phyloP scores from a whole-genome alignment of 2,329 filamentous ascomycete genomes.

The Penicillium concentricum region DNA sequence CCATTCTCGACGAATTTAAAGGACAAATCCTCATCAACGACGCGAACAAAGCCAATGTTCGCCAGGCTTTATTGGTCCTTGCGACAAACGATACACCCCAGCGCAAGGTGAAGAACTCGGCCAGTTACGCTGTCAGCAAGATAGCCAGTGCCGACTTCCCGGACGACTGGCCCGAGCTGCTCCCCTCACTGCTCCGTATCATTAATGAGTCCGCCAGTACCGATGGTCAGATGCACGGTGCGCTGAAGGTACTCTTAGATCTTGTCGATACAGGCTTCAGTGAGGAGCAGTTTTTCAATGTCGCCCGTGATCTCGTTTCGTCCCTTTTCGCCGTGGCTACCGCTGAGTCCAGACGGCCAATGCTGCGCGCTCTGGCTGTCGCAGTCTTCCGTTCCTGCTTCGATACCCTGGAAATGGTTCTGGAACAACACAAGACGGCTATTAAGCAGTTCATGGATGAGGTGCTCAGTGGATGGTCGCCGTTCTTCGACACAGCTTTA shows the following conservation, averaged over 20 bases:
- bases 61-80: constrained; percentile 72
- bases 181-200: constrained; percentile 74
- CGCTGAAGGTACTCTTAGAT: constrained; percentile 82
- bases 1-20: constrained; percentile 68
- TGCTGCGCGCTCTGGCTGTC: constrained; percentile 79
- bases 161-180: constrained; percentile 87
- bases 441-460: constrained; percentile 90
- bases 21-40: constrained; percentile 69
- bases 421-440: constrained; percentile 83
- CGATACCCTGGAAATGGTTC: constrained; percentile 93
- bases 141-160: constrained; percentile 93
- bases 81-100: constrained; percentile 70
- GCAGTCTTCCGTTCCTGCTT: constrained; percentile 90
- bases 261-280: constrained; percentile 91
- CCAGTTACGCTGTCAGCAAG: constrained; percentile 87
- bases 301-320: constrained; percentile 81
- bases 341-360: constrained; percentile 70
- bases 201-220: constrained; percentile 66
- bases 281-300: constrained; percentile 90
- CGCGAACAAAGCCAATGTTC: constrained; percentile 69
- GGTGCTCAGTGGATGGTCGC: constrained; percentile 77
- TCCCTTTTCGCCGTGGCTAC: constrained; percentile 79
- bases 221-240: constrained; percentile 81
- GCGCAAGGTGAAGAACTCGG: constrained; percentile 82
- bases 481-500: constrained; percentile 79